Evolutionary conservation across 495 filamentous ascomycete species (phyloP).

Genomic region (Poronia punctata): DNA sequence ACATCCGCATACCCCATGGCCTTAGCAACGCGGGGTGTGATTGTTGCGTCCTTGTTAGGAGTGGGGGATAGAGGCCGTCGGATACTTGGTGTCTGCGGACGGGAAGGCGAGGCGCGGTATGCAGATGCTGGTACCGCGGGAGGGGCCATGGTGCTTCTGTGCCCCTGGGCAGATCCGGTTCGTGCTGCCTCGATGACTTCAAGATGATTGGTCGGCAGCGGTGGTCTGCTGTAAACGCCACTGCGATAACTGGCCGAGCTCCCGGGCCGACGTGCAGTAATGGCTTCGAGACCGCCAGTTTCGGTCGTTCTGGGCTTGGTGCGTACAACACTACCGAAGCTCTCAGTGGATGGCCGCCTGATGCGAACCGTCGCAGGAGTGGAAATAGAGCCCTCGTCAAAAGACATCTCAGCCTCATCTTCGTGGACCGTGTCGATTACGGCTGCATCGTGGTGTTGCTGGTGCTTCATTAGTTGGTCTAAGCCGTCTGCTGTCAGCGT

Average conservation of each 20-base stretch:
- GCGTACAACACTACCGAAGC: constrained; percentile 29
- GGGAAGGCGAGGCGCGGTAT: constrained; percentile 44
- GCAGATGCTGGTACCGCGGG: constrained; percentile 78
- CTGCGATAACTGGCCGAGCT: constrained; percentile 58
- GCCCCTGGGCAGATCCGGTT: constrained; percentile 37
- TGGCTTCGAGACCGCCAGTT: constrained; percentile 17
- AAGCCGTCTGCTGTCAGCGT: constrained; percentile 64
- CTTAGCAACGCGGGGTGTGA: constrained; percentile 32
- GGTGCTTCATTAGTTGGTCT: constrained; percentile 53
- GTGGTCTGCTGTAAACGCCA: constrained; percentile 43
- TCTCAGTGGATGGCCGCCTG: constrained; percentile 31
- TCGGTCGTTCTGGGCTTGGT: constrained; percentile 28
- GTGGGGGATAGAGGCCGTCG: constrained; percentile 32
- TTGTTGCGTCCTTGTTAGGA: constrained; percentile 24
- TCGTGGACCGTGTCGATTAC: constrained; percentile 10
- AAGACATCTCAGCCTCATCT: constrained; percentile 11
- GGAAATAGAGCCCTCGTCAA: constrained; percentile 7
- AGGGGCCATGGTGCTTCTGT: constrained; percentile 69
- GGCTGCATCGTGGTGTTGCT: constrained; percentile 4
- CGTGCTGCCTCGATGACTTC: constrained; percentile 77
- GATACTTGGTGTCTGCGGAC: constrained; percentile 65
- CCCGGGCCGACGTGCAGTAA: constrained; percentile 47
- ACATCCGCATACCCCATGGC: constrained; percentile 31
- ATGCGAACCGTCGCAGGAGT: constrained; percentile 28
- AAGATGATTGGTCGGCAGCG: constrained; percentile 74